phyloP scores from a whole-genome alignment of 2,329 filamentous ascomycete genomes.

The Arthrinium puccinioides region DNA sequence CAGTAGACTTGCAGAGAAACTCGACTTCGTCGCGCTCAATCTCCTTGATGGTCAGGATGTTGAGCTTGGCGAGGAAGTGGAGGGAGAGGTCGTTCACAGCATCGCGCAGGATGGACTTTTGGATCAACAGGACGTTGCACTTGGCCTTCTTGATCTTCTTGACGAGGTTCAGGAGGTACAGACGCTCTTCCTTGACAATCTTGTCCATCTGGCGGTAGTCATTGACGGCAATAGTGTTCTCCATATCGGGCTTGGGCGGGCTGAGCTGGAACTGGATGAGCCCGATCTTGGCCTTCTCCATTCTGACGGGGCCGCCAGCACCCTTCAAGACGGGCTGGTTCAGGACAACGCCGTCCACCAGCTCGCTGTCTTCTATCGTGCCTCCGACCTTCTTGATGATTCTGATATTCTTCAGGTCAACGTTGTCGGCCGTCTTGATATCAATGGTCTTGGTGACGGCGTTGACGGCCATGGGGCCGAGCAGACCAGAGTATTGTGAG shows the following conservation, averaged over 20 bases:
- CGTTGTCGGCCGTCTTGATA: constrained; percentile 89
- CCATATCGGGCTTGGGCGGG: constrained; percentile 99
- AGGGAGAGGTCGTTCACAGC: constrained; percentile 96
- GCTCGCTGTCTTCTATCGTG: constrained; percentile 96
- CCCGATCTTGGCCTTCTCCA: constrained; percentile 96
- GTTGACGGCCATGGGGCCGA: constrained; percentile 98
- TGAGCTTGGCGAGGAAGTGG: constrained; percentile 95
- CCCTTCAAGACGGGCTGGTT: constrained; percentile 92
- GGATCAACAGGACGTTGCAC: constrained; percentile 96
- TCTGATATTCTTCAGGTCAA: constrained; percentile 91
- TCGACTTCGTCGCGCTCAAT: constrained; percentile 98
- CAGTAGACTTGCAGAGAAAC: constrained; percentile 98
- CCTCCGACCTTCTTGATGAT: constrained; percentile 97
- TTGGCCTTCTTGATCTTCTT: constrained; percentile 99
- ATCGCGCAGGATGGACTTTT: constrained; percentile 96
- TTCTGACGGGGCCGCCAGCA: constrained; percentile 79
- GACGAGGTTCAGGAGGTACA: constrained; percentile 96
- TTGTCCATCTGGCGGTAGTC: constrained; percentile 99
- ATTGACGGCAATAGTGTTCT: constrained; percentile 98
- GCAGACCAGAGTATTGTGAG: constrained; percentile 87
- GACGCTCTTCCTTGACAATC: constrained; percentile 97
- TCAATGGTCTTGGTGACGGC: constrained; percentile 95
- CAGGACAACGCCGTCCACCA: constrained; percentile 89
- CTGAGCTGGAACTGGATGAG: constrained; percentile 98
- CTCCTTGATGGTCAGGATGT: constrained; percentile 93